Percentiles rank a stretch among this genome's conserved stretches.
Evolutionary conservation across 768 basidiomycete genomes (phyloP).

Genomic region (Serendipita sp.): DNA sequence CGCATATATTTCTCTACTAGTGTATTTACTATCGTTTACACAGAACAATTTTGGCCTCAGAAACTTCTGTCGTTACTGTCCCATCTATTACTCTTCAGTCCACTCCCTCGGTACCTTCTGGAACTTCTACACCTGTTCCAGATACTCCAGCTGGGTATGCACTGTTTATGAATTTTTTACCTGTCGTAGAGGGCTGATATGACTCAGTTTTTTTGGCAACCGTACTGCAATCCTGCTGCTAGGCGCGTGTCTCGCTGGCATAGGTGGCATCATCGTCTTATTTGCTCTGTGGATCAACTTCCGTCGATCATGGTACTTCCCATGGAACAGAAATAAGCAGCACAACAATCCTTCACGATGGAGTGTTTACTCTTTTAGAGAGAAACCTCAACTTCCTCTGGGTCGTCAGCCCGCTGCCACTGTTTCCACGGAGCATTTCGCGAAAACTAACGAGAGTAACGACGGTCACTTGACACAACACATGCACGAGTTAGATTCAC

Average conservation of each 20-base stretch:
- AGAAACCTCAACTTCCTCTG: neutral
- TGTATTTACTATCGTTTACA: neutral
- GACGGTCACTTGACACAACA: conserved; percentile 1
- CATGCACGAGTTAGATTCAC: neutral
- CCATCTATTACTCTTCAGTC: conserved; percentile 1
- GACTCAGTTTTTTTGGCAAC: neutral
- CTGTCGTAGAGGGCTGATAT: neutral
- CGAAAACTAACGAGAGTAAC: neutral
- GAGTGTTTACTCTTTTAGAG: neutral
- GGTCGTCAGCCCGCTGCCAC: neutral
- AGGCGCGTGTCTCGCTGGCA: neutral
- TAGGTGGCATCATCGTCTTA: neutral
- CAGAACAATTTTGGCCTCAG: neutral
- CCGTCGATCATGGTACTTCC: conserved; percentile 4
- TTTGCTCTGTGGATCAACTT: conserved; percentile 3
- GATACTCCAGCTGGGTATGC: neutral
- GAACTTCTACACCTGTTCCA: neutral
- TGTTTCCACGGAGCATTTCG: neutral
- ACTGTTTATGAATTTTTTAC: too few relatives aligned
- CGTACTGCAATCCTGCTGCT: neutral
- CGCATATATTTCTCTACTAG: neutral
- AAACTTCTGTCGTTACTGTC: neutral
- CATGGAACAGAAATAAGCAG: neutral
- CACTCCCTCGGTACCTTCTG: neutral
- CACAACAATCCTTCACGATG: neutral